Conservation (phyloP, 140 eudicot genomes). For the Erigeron philadelphicus region DNA sequence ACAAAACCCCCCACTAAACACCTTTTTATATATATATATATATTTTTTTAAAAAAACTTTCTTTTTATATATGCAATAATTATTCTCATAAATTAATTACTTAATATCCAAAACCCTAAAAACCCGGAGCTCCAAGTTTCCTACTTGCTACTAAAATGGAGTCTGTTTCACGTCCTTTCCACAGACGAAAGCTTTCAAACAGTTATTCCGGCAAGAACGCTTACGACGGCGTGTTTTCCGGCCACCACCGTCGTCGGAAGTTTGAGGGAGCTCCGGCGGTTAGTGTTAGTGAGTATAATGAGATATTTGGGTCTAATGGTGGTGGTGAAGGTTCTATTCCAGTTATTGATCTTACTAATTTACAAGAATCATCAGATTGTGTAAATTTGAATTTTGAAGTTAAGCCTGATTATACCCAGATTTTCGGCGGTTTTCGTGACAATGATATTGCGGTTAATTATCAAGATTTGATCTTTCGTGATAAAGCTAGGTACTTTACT, state of each 20-base stretch:
- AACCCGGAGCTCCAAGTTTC: slow-evolving; percentile 26
- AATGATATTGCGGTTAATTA: slow-evolving; percentile 39
- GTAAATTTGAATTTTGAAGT: slow-evolving; percentile 22
- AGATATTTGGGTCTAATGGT: slow-evolving; percentile 45
- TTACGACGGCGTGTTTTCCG: slow-evolving; percentile 65
- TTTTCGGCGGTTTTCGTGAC: slow-evolving; percentile 58
- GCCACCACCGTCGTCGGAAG: slow-evolving; percentile 28
- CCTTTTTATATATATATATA: neutral
- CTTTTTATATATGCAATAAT: neutral
- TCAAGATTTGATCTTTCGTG: slow-evolving; percentile 39
- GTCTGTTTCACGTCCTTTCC: slow-evolving; percentile 47
- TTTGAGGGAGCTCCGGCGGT: slow-evolving; percentile 31
- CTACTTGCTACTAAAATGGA: slow-evolving; percentile 37
- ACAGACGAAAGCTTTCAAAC: slow-evolving; percentile 46
- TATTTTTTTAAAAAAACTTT: neutral
- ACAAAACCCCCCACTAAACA: slow-evolving; percentile 16
- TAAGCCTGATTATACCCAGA: slow-evolving; percentile 51
- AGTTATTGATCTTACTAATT: slow-evolving; percentile 56
- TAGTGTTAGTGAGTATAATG: slow-evolving; percentile 47
- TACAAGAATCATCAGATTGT: slow-evolving; percentile 30
- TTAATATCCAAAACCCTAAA: neutral
- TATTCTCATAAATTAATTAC: neutral
- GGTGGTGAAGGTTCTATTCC: slow-evolving; percentile 58
- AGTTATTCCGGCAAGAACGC: slow-evolving; percentile 40
- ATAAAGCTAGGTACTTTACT: slow-evolving; percentile 38